These are phyloP conservation scores for Bauhinia variegata DNA, from an alignment of 306 rosid genomes.

Conservation along the genomic window DNA sequence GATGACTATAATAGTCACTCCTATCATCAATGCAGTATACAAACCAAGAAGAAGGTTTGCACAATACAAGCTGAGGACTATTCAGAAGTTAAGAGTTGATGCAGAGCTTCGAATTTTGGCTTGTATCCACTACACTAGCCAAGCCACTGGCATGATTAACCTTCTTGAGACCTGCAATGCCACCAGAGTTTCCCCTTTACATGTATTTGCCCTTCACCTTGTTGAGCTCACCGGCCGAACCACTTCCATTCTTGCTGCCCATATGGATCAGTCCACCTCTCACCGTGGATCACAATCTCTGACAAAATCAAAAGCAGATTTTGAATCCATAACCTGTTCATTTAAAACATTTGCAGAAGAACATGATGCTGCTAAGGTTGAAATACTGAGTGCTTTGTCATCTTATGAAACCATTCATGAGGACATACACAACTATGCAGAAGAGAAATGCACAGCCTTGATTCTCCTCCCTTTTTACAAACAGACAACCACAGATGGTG, in stretches of 20 bases:
- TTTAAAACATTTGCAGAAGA: not conserved
- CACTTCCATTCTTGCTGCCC: conserved; percentile 18
- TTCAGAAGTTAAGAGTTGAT: not conserved
- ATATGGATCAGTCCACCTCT: not conserved
- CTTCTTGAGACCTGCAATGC: conserved; percentile 15
- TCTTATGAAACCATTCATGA: conserved; percentile 17
- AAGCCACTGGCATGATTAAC: not conserved
- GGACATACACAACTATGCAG: conserved; percentile 13
- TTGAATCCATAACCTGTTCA: conserved; percentile 1
- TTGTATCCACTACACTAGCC: not conserved
- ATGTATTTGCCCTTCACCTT: conserved; percentile 16
- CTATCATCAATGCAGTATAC: conserved; percentile 1
- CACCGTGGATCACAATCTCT: not conserved
- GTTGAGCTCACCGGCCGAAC: conserved; percentile 22
- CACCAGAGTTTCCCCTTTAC: conserved; percentile 9
- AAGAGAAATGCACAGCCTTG: conserved; percentile 7
- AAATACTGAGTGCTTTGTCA: conserved; percentile 6
- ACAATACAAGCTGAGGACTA: not conserved
- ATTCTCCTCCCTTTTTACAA: conserved; percentile 22
- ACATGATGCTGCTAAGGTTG: not conserved
- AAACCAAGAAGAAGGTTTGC: not conserved
- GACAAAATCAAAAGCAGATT: not conserved
- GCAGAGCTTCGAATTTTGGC: conserved; percentile 17
- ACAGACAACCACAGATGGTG: not conserved
- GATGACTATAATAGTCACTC: conserved; percentile 16